These are phyloP conservation scores for Tolypocladium pustulatum DNA, from an alignment of 2,329 filamentous ascomycete species.

Conservation along the genomic window DNA sequence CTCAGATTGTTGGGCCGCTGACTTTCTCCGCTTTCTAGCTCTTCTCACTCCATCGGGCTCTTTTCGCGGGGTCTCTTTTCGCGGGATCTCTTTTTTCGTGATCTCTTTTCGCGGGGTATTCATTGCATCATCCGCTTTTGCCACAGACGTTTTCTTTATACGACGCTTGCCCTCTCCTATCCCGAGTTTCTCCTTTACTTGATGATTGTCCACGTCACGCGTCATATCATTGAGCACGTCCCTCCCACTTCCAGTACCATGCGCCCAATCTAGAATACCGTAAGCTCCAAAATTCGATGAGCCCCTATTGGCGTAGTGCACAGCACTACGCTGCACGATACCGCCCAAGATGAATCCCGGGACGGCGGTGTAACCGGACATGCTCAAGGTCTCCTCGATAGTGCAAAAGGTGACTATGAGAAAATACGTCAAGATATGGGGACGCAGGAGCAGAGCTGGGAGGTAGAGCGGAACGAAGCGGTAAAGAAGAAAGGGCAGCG, in stretches of 20 bases:
- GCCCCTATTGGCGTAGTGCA: conserved; percentile 11
- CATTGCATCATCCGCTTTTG: too few species aligned
- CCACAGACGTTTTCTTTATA: background rate
- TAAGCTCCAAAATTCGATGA: background rate
- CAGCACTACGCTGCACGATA: conserved; percentile 29
- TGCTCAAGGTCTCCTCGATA: conserved; percentile 54
- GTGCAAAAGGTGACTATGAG: conserved; percentile 53
- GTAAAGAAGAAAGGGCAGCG: conserved; percentile 50
- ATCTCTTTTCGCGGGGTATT: too few species aligned
- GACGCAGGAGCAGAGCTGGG: conserved; percentile 52
- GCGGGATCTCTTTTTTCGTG: too few species aligned
- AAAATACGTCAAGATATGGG: conserved; percentile 64
- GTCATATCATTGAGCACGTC: background rate
- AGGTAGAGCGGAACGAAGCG: conserved; percentile 56
- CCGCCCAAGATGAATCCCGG: conserved; percentile 44
- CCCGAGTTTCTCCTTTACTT: background rate
- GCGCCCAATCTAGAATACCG: background rate
- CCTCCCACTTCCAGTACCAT: background rate
- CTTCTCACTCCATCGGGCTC: too few species aligned
- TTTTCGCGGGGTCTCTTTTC: too few species aligned
- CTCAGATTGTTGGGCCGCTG: too few species aligned
- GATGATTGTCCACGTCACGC: background rate
- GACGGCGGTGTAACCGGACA: conserved; percentile 55
- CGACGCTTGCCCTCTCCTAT: background rate
- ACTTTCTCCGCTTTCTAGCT: too few species aligned